Evolutionary conservation across 176 grass and related monocot species (phyloP).

Genomic region (Ensete glaucum): DNA sequence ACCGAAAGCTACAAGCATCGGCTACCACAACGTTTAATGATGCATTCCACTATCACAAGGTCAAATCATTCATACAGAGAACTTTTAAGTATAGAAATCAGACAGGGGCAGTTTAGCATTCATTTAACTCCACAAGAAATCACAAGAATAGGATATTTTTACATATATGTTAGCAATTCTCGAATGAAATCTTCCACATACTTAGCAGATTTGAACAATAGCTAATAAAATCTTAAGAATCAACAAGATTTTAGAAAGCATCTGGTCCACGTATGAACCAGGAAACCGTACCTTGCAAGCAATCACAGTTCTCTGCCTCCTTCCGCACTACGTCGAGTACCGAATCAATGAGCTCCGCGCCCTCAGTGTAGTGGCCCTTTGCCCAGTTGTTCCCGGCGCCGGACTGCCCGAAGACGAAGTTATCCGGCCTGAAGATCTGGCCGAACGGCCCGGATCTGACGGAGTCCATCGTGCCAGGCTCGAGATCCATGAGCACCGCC

Average conservation of each 20-base stretch:
- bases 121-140: neutral
- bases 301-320: constrained; percentile 9
- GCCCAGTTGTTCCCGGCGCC: constrained; percentile 7
- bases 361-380: constrained; percentile 5
- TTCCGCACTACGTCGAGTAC: constrained; percentile 7
- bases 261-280: neutral
- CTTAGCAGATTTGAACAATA: neutral
- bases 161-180: neutral
- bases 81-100: neutral
- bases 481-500: constrained; percentile 92
- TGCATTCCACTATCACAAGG: neutral
- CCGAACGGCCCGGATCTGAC: constrained; percentile 7
- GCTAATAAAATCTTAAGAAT: neutral
- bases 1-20: too few species aligned
- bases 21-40: too few species aligned
- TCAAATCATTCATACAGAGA: neutral
- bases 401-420: constrained; percentile 11
- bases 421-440: constrained; percentile 3
- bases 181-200: neutral
- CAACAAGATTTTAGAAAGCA: neutral
- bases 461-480: constrained; percentile 94
- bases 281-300: neutral
- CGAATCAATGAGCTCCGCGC: constrained; percentile 1
- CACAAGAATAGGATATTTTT: neutral
- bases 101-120: neutral